phyloP scores from a whole-genome alignment of 1,284 basidiomycete genomes.

The Serendipita sp. region DNA sequence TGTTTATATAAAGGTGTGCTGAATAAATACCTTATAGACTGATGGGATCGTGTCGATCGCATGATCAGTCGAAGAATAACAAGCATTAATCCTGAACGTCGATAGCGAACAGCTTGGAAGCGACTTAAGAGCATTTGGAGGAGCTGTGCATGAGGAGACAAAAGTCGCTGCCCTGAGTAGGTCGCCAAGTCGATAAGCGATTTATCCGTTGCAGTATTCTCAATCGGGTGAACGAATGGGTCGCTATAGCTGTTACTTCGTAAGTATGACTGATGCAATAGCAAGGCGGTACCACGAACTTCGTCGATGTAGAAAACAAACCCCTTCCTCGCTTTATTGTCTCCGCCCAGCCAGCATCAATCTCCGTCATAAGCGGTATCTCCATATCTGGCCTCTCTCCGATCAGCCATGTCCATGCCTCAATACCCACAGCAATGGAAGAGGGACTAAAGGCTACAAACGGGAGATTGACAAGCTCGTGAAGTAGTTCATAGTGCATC shows the following conservation, averaged over 20 bases:
- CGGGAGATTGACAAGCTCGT: conserved; percentile 79
- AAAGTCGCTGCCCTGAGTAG: conserved; percentile 55
- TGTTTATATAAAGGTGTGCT: background rate
- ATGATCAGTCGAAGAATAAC: conserved; percentile 76
- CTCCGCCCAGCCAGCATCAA: conserved; percentile 76
- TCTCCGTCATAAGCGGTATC: conserved; percentile 69
- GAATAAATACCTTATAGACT: conserved; percentile 51
- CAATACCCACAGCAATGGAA: conserved; percentile 74
- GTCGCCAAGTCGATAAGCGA: conserved; percentile 64
- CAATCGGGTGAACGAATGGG: conserved; percentile 76
- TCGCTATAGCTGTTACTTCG: conserved; percentile 51
- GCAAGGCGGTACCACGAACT: conserved; percentile 37
- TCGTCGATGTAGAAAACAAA: conserved; percentile 65
- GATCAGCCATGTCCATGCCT: conserved; percentile 96
- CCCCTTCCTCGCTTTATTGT: conserved; percentile 69
- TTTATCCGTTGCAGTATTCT: conserved; percentile 87
- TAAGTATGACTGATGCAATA: conserved; percentile 10
- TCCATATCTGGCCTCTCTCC: conserved; percentile 69
- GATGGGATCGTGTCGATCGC: conserved; percentile 54
- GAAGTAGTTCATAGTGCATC: conserved; percentile 78
- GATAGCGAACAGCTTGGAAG: conserved; percentile 85
- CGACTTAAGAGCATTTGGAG: conserved; percentile 86
- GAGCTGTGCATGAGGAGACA: conserved; percentile 74
- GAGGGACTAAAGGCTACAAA: conserved; percentile 82
- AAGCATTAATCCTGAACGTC: conserved; percentile 72